These are phyloP conservation scores for Xylaria flabelliformis DNA, from an alignment of 495 filamentous ascomycete genomes.

Conservation along the genomic window DNA sequence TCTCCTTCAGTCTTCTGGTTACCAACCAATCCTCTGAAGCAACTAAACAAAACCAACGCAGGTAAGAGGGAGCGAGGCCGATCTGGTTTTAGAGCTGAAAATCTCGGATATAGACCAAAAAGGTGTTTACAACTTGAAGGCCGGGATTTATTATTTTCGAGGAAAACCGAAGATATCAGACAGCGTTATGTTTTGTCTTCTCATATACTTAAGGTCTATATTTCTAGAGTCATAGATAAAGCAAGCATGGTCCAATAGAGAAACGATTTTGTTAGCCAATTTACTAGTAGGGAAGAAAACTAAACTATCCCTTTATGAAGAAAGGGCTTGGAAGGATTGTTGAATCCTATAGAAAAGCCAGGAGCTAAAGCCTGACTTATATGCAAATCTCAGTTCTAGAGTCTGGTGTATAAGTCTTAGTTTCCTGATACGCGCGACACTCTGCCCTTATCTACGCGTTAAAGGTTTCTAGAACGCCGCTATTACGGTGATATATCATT, in stretches of 20 bases:
- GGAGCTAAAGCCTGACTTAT: too few relatives aligned
- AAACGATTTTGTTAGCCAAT: not conserved
- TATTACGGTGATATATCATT: not conserved
- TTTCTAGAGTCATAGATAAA: not conserved
- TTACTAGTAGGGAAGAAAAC: not conserved
- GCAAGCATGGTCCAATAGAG: not conserved
- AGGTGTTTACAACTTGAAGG: not conserved
- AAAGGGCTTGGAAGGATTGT: too few relatives aligned
- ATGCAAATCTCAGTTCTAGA: not conserved
- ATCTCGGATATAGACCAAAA: not conserved
- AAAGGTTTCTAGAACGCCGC: too few relatives aligned
- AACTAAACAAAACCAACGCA: not conserved
- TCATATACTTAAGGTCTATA: not conserved
- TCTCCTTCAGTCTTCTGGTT: not conserved
- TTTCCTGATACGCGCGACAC: not conserved
- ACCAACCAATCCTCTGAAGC: not conserved
- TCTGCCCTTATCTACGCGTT: too few relatives aligned
- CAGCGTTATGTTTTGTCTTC: not conserved
- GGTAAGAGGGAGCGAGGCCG: not conserved
- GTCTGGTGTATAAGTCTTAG: not conserved
- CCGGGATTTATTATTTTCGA: too few relatives aligned
- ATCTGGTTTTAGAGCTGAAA: not conserved
- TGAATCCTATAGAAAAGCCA: too few relatives aligned
- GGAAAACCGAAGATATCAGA: not conserved
- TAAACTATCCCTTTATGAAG: not conserved